Evolutionary conservation across 768 basidiomycete species (phyloP), one percentile per base, ranked within the genome.

Genomic region (Boletellus ananiceps): DNA sequence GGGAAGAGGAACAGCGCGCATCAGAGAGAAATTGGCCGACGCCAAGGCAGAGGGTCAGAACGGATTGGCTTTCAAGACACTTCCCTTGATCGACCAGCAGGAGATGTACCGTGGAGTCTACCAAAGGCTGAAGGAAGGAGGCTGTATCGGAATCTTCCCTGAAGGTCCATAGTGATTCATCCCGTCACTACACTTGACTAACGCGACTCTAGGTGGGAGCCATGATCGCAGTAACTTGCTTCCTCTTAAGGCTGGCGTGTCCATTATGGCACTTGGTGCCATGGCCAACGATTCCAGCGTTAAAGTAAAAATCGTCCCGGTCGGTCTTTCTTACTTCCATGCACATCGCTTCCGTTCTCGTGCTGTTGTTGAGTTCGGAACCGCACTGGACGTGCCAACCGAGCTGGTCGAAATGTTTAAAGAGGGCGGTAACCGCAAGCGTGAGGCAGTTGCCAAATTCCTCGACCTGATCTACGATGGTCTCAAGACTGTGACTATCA

Each of bases 141-240:
- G 92, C 13, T 84, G 85, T 56, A 94, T 99, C 53, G 94, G 96
- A 40, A 97, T 99, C 55, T 98, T 98, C 64, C 96, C 96, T 34
- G 96, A 98, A 84, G 95, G 94, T 91, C 57, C 49, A 8, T 23
- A n/a, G 35, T 40, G 6, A 40, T 49, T 11, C n/a, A 21, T 52
- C 21, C 8, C 14, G 37, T 36, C 13, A 8, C 27, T 12, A 13
- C 27, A 29, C 16, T 41, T n/a, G 18, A 33, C 15, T 57, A 45
- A 52, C 42, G 46, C 18, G 14, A 33, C n/a, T 39, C 44, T 53
- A 97, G 94, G 96, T 58, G 96, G 96, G 48, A 97, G 94, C 50
- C 96, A 99, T 68, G 96, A 99, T 69, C 86, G 96, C 35, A 94
- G 91, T 8, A 93, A 98, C 68, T 78, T 98, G 43, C 80, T 98